Evolutionary conservation across 2,329 filamentous ascomycete species (phyloP).

Genomic region (Cercospora berteroae): DNA sequence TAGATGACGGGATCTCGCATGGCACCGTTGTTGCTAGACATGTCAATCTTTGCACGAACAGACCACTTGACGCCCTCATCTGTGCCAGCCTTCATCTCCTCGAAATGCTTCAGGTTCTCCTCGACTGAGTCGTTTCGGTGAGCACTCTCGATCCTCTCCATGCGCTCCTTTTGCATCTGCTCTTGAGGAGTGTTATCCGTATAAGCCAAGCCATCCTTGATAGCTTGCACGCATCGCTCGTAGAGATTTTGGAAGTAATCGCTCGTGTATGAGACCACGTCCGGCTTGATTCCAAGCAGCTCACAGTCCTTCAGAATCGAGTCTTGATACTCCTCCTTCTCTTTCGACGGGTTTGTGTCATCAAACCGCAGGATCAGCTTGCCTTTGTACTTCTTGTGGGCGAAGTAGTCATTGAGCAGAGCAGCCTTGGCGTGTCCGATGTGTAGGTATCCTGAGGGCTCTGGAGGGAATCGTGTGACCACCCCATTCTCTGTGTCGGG

Average conservation of each 20-base stretch:
- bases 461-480: slow-evolving; percentile 87
- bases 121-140: slow-evolving; percentile 75
- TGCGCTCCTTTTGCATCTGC: slow-evolving; percentile 80
- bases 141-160: slow-evolving; percentile 77
- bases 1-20: slow-evolving; percentile 97
- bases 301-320: slow-evolving; percentile 87
- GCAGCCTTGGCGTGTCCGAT: slow-evolving; percentile 95
- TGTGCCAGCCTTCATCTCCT: slow-evolving; percentile 87
- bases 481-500: slow-evolving; percentile 84
- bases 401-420: slow-evolving; percentile 93
- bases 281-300: slow-evolving; percentile 87
- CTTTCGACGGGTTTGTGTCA: slow-evolving; percentile 95
- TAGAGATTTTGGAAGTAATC: slow-evolving; percentile 95
- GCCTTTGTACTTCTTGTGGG: slow-evolving; percentile 87
- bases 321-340: slow-evolving; percentile 95
- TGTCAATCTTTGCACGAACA: slow-evolving; percentile 90
- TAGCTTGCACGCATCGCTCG: slow-evolving; percentile 77
- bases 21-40: slow-evolving; percentile 90
- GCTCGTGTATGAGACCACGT: slow-evolving; percentile 82
- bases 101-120: slow-evolving; percentile 81
- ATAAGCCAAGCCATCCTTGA: slow-evolving; percentile 84
- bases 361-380: slow-evolving; percentile 90
- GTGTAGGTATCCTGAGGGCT: slow-evolving; percentile 93
- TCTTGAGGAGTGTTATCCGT: slow-evolving; percentile 92
- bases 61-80: slow-evolving; percentile 80